Evolutionary conservation across 768 basidiomycete species (phyloP), one percentile per base, ranked within the genome.

Genomic region (Tricholoma terreum): DNA sequence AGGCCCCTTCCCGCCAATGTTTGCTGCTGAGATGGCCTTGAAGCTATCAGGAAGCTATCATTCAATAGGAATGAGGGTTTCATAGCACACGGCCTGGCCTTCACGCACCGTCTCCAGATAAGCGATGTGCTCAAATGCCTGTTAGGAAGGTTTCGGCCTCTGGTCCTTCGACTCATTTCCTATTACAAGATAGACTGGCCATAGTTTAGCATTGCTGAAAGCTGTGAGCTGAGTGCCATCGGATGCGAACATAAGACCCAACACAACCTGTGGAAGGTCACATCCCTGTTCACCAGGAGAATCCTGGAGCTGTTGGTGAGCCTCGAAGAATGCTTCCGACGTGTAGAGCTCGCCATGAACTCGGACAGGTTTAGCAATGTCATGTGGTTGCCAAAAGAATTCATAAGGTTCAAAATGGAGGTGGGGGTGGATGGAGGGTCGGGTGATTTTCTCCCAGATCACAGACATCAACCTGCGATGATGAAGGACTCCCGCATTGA

Each of bases 121-220:
- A 6, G 69, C 73, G 1, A 77, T 4, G 51, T 72, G 71, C 33
- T 72, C 45, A 50, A 64, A 21, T 61, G 56, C 22, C 52, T 58
- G 7, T 42, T 59, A 15, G 21, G 48, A 54, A 0, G 72, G 72
- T 10, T 65, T 63, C 1, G 52, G 50, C 0, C 67, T 60, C 0
- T 54, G 50, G 53, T 74, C 74, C 54, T 77, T 78, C 0, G 74
- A 74, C 8, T 67, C 58, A 51, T 67, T 69, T 0, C 73, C 74
- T 52, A 75, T 68, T n/a, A 51, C 67, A 5, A 71, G 43, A 40
- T 77, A 77, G 0, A 72, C 24, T 0, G 74, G 76, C 75, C 72
- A 77, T 1, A 68, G 58, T 8, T 61, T 60, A 1, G 70, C 61
- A 17, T 55, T 69, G 2, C 71, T 69, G 52, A 73, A 71, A n/a